Base-by-base conservation (phyloP, 208 protist species). In the Acanthamoeba healyi region DNA sequence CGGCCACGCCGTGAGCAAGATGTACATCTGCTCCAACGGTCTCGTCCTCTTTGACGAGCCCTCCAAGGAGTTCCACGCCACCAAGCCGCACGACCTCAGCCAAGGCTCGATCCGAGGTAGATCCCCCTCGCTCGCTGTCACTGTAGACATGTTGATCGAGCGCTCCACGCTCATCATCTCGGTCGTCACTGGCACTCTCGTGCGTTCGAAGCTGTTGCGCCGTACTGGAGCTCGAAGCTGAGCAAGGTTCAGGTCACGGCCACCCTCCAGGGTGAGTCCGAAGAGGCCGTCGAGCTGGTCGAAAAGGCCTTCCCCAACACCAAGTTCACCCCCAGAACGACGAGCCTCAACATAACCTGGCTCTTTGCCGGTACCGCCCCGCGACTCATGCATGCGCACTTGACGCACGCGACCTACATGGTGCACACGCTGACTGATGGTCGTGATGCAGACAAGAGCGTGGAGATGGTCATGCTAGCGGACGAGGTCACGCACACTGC, bases 21-120 rank as follows among this genome's bases (percentile, higher is more conserved):
- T 84, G 9, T 56, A 58, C 46, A 56, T 84, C 74, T 84, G 74
- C 42, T 42, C 74, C 42, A 84, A 84, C 44, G 74, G 74, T 58
- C 42, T 84, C n/a, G 7, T 84, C 29, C 74, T 84, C 14, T 38
- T 84, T 3, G 44, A 56, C 1, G 14, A 54, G 24, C 38, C 38
- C 15, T 56, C 74, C 34, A 49, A 79, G 14, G 46, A 49, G 42
- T 38, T 84, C 32, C n/a, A 84, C 44, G 1, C 38, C 29, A 38
- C 44, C 42, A 84, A 58, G 7, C 74, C 74, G 0, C 44, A 46
- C 6, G 2, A 10, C 15, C 14, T 36, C 42, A 4, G 44, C 15
- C 26, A 36, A 34, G 40, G 7, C 38, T 1, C 2, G 2, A 56
- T 22, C 26, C 40, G 10, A 84, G 42, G 74, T 84, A 54, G 38